A percentile compares a stretch with the other conserved stretches of the same genome.
Conservation (phyloP, 306 rosid genomes). For the Aeschynomene evenia region DNA sequence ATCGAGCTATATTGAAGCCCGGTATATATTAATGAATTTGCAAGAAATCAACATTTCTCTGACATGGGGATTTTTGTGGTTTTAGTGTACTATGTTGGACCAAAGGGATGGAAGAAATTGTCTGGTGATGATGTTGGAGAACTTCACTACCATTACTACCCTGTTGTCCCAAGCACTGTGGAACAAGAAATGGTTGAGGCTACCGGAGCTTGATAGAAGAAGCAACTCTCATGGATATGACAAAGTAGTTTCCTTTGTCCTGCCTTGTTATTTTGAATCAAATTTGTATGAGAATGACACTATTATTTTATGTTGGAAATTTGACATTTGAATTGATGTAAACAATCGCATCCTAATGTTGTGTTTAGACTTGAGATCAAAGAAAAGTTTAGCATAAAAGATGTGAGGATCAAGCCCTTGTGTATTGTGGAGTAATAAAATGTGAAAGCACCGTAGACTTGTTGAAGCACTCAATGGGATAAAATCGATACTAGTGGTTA, state of each 20-base stretch:
- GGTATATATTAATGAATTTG: slow-evolving; percentile 16
- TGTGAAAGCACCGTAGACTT: background rate
- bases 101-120: slow-evolving; percentile 83
- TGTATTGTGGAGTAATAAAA: slow-evolving; percentile 1
- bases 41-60: background rate
- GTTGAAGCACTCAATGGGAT: background rate
- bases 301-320: slow-evolving; percentile 12
- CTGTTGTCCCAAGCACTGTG: slow-evolving; percentile 64
- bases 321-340: slow-evolving; percentile 17
- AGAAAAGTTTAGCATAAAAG: slow-evolving; percentile 7
- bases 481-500: background rate
- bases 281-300: slow-evolving; percentile 27
- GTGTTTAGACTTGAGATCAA: slow-evolving; percentile 11
- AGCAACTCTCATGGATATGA: slow-evolving; percentile 3
- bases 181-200: slow-evolving; percentile 97
- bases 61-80: slow-evolving; percentile 28
- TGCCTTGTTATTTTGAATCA: slow-evolving; percentile 20
- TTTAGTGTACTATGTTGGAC: slow-evolving; percentile 77
- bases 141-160: slow-evolving; percentile 74
- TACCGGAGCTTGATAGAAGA: slow-evolving; percentile 42
- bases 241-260: slow-evolving; percentile 5
- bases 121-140: slow-evolving; percentile 94
- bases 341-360: slow-evolving; percentile 5
- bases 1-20: slow-evolving; percentile 3
- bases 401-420: background rate